These are phyloP conservation scores for Xylariaceae sp. DNA, from an alignment of 2,329 filamentous ascomycete genomes.

Conservation along the genomic window DNA sequence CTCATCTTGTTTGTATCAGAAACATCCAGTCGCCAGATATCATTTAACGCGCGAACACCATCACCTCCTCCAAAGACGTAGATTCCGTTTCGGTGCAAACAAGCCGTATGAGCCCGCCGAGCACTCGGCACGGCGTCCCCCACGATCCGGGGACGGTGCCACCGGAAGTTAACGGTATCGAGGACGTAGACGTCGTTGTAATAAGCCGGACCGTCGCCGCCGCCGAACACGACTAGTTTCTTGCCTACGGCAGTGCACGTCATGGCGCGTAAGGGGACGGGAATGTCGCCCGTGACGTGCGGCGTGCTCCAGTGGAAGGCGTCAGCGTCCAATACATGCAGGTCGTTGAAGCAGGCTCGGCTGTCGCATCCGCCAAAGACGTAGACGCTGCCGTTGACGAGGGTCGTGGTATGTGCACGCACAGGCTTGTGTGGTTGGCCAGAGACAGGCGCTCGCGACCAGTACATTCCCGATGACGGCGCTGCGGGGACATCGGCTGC, in stretches of 20 bases:
- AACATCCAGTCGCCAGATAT: conserved; percentile 70
- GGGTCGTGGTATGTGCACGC: conserved; percentile 63
- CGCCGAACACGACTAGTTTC: conserved; percentile 66
- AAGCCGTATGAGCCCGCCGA: conserved; percentile 65
- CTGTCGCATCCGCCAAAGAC: conserved; percentile 68
- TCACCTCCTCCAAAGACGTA: conserved; percentile 71
- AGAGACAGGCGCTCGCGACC: conserved; percentile 62
- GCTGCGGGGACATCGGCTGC: conserved; percentile 59
- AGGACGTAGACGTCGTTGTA: conserved; percentile 70
- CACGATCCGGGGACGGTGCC: conserved; percentile 58
- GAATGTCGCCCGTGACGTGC: conserved; percentile 61
- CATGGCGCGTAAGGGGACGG: conserved; percentile 64
- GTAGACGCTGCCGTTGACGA: conserved; percentile 63
- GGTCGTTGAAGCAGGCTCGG: conserved; percentile 63
- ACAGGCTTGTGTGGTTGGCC: conserved; percentile 58
- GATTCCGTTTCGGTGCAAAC: conserved; percentile 66
- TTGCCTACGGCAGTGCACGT: conserved; percentile 68
- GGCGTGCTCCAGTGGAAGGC: conserved; percentile 66
- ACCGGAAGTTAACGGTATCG: conserved; percentile 66
- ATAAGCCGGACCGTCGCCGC: conserved; percentile 66
- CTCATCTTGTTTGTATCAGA: conserved; percentile 63
- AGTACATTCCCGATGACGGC: conserved; percentile 69
- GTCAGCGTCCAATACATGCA: conserved; percentile 67
- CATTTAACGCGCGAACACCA: conserved; percentile 65
- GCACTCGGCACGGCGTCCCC: conserved; percentile 58